These are phyloP conservation scores for Penicillium pancosmium DNA, from an alignment of 495 filamentous ascomycete genomes.

Conservation along the genomic window DNA sequence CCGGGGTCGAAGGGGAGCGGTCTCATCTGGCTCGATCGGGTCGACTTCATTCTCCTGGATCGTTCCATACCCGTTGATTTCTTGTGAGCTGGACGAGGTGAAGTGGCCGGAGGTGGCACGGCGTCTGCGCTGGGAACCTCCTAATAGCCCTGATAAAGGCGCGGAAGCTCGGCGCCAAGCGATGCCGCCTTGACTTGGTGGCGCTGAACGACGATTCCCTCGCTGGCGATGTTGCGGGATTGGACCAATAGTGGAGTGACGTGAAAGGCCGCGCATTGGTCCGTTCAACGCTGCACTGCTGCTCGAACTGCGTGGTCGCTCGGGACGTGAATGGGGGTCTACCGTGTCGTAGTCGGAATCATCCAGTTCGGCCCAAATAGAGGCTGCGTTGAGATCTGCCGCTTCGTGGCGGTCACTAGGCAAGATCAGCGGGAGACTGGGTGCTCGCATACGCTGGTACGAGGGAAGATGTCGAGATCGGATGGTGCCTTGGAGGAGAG, in stretches of 20 bases:
- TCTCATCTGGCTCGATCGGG: background rate
- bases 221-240: slow-evolving; percentile 25
- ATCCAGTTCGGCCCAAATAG: slow-evolving; percentile 55
- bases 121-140: slow-evolving; percentile 28
- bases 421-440: slow-evolving; percentile 41
- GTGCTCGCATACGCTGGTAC: slow-evolving; percentile 35
- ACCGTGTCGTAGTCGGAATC: slow-evolving; percentile 43
- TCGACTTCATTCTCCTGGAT: slow-evolving; percentile 25
- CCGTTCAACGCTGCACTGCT: slow-evolving; percentile 23
- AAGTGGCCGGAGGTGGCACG: slow-evolving; percentile 6
- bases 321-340: slow-evolving; percentile 20
- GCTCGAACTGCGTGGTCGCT: slow-evolving; percentile 35
- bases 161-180: slow-evolving; percentile 32
- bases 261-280: slow-evolving; percentile 23
- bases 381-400: slow-evolving; percentile 44
- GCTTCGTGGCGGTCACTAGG: slow-evolving; percentile 31
- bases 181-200: slow-evolving; percentile 11
- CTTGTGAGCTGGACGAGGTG: slow-evolving; percentile 5
- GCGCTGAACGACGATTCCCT: slow-evolving; percentile 27
- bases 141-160: slow-evolving; percentile 25
- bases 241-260: slow-evolving; percentile 32
- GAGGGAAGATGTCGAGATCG: slow-evolving; percentile 22
- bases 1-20: background rate
- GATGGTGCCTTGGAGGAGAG: slow-evolving; percentile 32
- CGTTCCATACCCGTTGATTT: slow-evolving; percentile 33